Percentiles rank a stretch among this genome's conserved stretches.
These are phyloP conservation scores for Amniculicola lignicola DNA, from an alignment of 495 filamentous ascomycete genomes.

Conservation along the genomic window DNA sequence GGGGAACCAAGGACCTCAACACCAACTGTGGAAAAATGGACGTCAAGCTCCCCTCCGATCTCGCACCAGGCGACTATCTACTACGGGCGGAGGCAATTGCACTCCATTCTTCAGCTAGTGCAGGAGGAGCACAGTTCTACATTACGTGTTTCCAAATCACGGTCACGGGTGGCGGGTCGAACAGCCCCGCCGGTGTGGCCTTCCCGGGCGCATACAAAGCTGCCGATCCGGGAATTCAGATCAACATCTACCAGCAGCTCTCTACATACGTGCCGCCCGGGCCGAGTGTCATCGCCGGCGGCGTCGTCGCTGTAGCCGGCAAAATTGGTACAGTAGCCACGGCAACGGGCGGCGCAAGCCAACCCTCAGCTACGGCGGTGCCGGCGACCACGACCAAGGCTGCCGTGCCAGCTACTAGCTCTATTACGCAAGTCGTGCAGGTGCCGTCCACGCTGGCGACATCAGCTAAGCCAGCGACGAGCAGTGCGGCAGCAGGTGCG, in stretches of 20 bases:
- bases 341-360: slow-evolving; percentile 39
- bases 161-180: slow-evolving; percentile 53
- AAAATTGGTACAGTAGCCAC: slow-evolving; percentile 35
- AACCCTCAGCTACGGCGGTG: slow-evolving; percentile 11
- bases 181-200: slow-evolving; percentile 46
- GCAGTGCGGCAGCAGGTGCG: neutral
- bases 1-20: slow-evolving; percentile 29
- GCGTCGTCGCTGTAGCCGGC: slow-evolving; percentile 15
- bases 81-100: slow-evolving; percentile 38
- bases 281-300: slow-evolving; percentile 16
- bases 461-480: too few species aligned
- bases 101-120: slow-evolving; percentile 41
- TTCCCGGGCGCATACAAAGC: slow-evolving; percentile 54
- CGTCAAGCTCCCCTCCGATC: slow-evolving; percentile 46
- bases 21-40: slow-evolving; percentile 31
- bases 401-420: neutral
- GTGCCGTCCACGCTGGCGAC: slow-evolving; percentile 1
- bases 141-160: slow-evolving; percentile 58
- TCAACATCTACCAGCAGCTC: slow-evolving; percentile 46
- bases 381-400: slow-evolving; percentile 14
- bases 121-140: slow-evolving; percentile 53
- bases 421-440: slow-evolving; percentile 1
- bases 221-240: slow-evolving; percentile 47
- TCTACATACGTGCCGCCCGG: slow-evolving; percentile 48
- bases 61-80: slow-evolving; percentile 34